These are phyloP conservation scores for Macrotyloma uniflorum DNA, from an alignment of 306 rosid genomes.

Conservation along the genomic window DNA sequence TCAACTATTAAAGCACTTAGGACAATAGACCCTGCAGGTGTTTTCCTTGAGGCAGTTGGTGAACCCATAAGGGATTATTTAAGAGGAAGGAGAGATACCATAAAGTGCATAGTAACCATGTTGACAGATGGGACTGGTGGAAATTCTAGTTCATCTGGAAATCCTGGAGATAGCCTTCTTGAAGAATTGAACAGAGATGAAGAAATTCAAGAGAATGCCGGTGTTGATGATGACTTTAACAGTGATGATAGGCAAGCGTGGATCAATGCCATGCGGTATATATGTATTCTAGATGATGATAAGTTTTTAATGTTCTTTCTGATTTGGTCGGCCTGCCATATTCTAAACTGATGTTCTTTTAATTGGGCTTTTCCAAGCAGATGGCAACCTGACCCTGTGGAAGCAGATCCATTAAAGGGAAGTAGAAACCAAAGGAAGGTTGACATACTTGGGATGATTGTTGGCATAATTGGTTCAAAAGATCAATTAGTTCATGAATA, in stretches of 20 bases:
- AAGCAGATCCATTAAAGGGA: conserved; percentile 93
- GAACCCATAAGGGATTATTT: conserved; percentile 96
- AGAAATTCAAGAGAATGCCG: conserved; percentile 78
- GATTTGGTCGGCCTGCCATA: conserved; percentile 11
- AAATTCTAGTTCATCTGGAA: conserved; percentile 77
- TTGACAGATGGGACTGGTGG: conserved; percentile 95
- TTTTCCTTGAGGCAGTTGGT: conserved; percentile 96
- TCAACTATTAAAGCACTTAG: conserved; percentile 93
- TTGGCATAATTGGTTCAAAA: conserved; percentile 92
- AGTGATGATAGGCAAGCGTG: conserved; percentile 95
- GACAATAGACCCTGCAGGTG: conserved; percentile 95
- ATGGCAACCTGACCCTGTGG: conserved; percentile 99
- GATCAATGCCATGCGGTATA: conserved; percentile 77
- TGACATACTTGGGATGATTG: conserved; percentile 98
- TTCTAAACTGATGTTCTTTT: conserved; percentile 26
- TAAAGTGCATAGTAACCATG: conserved; percentile 97
- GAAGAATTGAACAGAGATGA: conserved; percentile 97
- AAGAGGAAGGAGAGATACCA: conserved; percentile 97
- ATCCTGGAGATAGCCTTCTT: conserved; percentile 96
- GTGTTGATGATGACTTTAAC: conserved; percentile 83
- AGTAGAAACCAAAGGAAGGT: conserved; percentile 87
- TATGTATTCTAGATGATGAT: conserved; percentile 19
- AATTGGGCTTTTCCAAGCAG: conserved; percentile 54
- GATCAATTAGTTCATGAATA: conserved; percentile 94
- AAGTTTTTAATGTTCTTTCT: conserved; percentile 1